A percentile compares a stretch with the other conserved stretches of the same genome.
These are phyloP conservation scores for Neurospora hispaniola DNA, from an alignment of 495 filamentous ascomycete genomes.

Conservation along the genomic window DNA sequence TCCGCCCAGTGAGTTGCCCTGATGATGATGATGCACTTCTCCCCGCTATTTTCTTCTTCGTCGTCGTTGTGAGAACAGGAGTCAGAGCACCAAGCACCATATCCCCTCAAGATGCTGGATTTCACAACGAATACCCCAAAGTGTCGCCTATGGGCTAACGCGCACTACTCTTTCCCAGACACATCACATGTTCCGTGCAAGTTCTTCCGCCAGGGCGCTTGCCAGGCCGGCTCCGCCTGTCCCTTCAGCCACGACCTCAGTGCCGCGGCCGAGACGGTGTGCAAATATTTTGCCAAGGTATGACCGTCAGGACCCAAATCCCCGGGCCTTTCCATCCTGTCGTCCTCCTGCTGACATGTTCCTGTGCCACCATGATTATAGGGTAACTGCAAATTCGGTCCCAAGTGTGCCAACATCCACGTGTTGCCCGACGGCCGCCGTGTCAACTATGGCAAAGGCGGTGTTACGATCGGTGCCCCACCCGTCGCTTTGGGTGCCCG, in stretches of 20 bases:
- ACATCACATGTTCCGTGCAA: constrained; percentile 98
- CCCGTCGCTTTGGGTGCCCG: constrained; percentile 57
- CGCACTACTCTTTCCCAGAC: constrained; percentile 40
- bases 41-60: not conserved
- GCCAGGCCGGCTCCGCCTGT: constrained; percentile 91
- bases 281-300: constrained; percentile 99
- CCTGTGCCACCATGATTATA: constrained; percentile 27
- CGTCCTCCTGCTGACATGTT: constrained; percentile 21
- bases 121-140: not conserved
- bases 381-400: constrained; percentile 99
- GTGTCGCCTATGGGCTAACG: not conserved
- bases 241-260: constrained; percentile 91
- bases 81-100: not conserved
- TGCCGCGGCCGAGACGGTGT: constrained; percentile 67
- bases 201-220: constrained; percentile 93
- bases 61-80: not conserved
- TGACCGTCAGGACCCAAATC: not conserved
- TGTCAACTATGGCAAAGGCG: constrained; percentile 60
- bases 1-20: constrained; percentile 59
- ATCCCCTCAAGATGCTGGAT: not conserved
- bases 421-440: constrained; percentile 87
- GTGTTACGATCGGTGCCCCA: constrained; percentile 37
- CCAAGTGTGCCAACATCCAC: constrained; percentile 93
- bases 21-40: not conserved
- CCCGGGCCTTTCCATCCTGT: constrained; percentile 1